A percentile compares a stretch with the other conserved stretches of the same genome.
Evolutionary conservation across 148 eudicot species (phyloP).

Genomic region (Nepenthes gracilis): DNA sequence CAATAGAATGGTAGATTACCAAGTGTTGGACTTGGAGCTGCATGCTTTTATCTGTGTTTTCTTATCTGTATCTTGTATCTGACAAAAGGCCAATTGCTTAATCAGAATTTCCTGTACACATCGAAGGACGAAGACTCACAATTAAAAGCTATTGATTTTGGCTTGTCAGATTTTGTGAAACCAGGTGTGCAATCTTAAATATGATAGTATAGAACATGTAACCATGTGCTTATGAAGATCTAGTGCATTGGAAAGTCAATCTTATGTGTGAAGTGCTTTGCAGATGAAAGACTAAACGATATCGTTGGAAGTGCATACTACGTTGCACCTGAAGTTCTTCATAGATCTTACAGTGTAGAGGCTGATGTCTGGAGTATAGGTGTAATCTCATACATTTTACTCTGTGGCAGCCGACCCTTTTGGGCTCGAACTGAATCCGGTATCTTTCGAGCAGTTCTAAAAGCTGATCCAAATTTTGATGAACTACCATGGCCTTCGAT

Average conservation of each 20-base stretch:
- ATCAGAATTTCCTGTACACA: constrained; percentile 80
- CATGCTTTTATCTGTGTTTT: neutral
- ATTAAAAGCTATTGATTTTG: constrained; percentile 94
- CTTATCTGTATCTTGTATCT: constrained; percentile 4
- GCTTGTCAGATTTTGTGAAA: constrained; percentile 94
- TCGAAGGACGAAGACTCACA: constrained; percentile 74
- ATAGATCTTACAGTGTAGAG: constrained; percentile 81
- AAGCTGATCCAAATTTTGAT: constrained; percentile 84
- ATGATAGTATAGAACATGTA: neutral
- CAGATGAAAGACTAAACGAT: constrained; percentile 90
- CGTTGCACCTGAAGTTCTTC: constrained; percentile 98
- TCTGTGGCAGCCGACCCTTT: constrained; percentile 96
- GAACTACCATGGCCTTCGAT: constrained; percentile 93
- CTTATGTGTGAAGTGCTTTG: constrained; percentile 2
- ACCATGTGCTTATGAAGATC: constrained; percentile 1
- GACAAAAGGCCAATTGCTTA: constrained; percentile 15
- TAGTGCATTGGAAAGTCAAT: neutral
- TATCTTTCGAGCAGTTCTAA: constrained; percentile 75
- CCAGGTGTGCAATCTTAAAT: constrained; percentile 54
- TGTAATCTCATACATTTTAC: constrained; percentile 79
- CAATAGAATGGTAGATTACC: too few relatives aligned
- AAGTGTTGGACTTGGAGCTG: neutral
- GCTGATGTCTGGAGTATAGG: constrained; percentile 99
- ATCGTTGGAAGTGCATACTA: constrained; percentile 98
- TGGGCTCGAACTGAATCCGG: constrained; percentile 99